These are phyloP conservation scores for Penicillium fimorum DNA, from an alignment of 495 filamentous ascomycete species.

Conservation along the genomic window DNA sequence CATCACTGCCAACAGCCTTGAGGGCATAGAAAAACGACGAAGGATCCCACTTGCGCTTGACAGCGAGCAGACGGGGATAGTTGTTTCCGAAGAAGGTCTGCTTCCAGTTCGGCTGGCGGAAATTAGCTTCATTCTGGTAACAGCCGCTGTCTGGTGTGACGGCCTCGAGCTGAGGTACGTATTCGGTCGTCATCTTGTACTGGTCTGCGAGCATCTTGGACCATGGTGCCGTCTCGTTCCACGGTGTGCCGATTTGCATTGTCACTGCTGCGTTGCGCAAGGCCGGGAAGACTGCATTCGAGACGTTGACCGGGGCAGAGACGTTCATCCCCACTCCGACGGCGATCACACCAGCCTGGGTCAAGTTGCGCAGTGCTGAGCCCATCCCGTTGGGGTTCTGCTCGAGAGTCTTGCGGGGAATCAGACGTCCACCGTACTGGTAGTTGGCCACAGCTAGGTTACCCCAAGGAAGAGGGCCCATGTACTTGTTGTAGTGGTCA, in stretches of 20 bases:
- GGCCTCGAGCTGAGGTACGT: conserved; percentile 46
- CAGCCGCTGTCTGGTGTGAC: conserved; percentile 35
- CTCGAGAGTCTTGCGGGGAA: conserved; percentile 49
- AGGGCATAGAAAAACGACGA: conserved; percentile 57
- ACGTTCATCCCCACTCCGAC: conserved; percentile 48
- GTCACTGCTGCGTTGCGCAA: conserved; percentile 54
- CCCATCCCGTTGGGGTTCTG: conserved; percentile 45
- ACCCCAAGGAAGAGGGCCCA: conserved; percentile 37
- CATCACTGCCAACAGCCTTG: conserved; percentile 61
- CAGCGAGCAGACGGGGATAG: conserved; percentile 35
- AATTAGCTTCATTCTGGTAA: conserved; percentile 49
- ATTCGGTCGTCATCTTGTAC: conserved; percentile 37
- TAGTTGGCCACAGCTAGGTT: conserved; percentile 45
- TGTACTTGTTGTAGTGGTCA: conserved; percentile 47
- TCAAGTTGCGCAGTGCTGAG: conserved; percentile 37
- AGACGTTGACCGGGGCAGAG: conserved; percentile 37
- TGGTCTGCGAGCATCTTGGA: conserved; percentile 40
- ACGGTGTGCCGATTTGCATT: conserved; percentile 39
- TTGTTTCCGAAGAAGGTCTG: conserved; percentile 52
- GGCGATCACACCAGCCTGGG: conserved; percentile 40
- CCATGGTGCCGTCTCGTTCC: conserved; percentile 48
- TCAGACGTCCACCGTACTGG: conserved; percentile 59
- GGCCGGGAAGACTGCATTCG: conserved; percentile 55
- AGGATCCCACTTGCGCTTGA: conserved; percentile 56
- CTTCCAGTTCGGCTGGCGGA: conserved; percentile 53